Evolutionary conservation across 176 grass and related monocot species (phyloP), one percentile per base, ranked within the genome.

Genomic region (Poa pratensis): DNA sequence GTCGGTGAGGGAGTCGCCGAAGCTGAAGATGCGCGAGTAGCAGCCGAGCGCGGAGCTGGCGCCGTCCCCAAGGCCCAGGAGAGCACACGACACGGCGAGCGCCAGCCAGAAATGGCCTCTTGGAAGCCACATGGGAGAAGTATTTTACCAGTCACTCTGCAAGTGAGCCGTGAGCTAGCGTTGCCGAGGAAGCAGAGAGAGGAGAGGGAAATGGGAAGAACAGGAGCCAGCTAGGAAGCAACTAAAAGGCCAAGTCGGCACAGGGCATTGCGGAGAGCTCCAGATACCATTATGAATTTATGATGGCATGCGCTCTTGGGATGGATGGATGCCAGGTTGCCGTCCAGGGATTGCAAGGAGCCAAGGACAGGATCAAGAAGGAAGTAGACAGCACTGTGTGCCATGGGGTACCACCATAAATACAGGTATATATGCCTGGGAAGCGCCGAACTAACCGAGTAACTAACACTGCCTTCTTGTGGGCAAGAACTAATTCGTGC

Each of bases 1-100:
- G 88, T 97, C 92, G 2, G 92, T 87, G 60, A 94, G 84, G 66
- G 92, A 97, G 86, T 97, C 92, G 28, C 94, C 94, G 86, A 97
- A 97, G 81, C 92, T 90, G 84, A 92, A 97, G 87, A 97, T 90
- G 74, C 68, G 84, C 68, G 90, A 83, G 92, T 89, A 97, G 68
- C 94, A 92, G 17, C 77, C 80, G 19, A 39, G 40, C 60, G 64
- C 79, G 34, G 51, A 28, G 69, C 6, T 6, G 0, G 62, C 62
- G 58, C 46, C 30, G 67, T 49, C 6, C 50, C 22, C 67, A 8
- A 67, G 28, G 37, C 48, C 79, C 22, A 80, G 30, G 22, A 90
- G 85, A 43, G 69, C 64, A 17, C 13, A 80, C 59, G 62, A 19
- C 39, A 50, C 40, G 5, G 85, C 85, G 14, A 87, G 20, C 11